Conservation (phyloP, 371 early-diverging fungal species). For the Umbelopsis sp. region DNA sequence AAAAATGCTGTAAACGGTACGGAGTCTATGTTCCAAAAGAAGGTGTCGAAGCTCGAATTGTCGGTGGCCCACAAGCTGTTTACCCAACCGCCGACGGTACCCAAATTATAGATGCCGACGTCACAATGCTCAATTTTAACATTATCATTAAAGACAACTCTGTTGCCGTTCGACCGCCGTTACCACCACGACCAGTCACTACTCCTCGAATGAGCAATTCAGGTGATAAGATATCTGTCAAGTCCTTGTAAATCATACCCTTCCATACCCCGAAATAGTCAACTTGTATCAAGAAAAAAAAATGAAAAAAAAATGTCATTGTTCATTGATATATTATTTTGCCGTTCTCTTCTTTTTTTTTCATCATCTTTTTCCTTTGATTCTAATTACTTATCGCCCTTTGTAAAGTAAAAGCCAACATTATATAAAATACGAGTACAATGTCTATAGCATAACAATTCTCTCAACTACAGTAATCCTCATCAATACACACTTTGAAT, state of each 20-base stretch:
- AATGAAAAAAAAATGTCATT: too few relatives aligned
- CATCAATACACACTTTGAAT: background rate
- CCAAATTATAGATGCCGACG: conserved; percentile 6
- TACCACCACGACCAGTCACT: background rate
- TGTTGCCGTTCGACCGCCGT: background rate
- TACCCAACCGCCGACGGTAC: background rate
- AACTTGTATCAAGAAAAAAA: too few relatives aligned
- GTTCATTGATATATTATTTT: too few relatives aligned
- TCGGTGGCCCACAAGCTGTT: conserved; percentile 4
- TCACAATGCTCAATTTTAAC: background rate
- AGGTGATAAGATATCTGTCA: too few relatives aligned
- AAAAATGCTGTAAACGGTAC: conserved; percentile 1
- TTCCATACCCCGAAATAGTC: too few relatives aligned
- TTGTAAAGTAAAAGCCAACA: too few relatives aligned
- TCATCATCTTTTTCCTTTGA: too few relatives aligned
- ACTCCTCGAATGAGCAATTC: background rate
- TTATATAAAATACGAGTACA: too few relatives aligned
- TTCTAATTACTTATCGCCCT: too few relatives aligned
- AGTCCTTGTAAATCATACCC: too few relatives aligned
- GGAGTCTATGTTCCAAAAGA: conserved; percentile 1
- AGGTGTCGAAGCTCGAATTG: conserved; percentile 2
- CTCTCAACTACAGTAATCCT: too few relatives aligned
- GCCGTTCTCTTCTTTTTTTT: too few relatives aligned
- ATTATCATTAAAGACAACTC: background rate
- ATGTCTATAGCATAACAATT: background rate